phyloP scores from a whole-genome alignment of 176 grass and related monocot genomes.

The Oryza punctata region DNA sequence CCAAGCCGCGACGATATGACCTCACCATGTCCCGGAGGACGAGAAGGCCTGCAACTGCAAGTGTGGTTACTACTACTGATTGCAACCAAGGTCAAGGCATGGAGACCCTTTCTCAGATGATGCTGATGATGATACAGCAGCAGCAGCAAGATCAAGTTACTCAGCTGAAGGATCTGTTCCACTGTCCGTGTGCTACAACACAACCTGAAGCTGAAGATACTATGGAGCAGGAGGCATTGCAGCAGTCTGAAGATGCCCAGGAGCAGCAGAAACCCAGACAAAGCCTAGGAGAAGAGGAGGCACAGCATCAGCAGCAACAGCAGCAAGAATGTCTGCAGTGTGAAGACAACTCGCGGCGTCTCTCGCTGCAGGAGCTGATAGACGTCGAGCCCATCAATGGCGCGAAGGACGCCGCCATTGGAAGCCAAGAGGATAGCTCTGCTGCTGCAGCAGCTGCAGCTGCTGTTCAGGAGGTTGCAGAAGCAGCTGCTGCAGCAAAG shows the following conservation, averaged over 20 bases:
- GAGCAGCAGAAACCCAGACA: neutral
- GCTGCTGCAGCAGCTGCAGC: no score
- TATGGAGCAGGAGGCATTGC: neutral
- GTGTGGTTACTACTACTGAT: neutral
- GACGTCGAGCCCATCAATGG: constrained; percentile 2
- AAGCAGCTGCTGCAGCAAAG: neutral
- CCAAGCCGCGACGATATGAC: constrained; percentile 24
- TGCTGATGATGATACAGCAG: no score
- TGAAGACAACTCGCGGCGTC: neutral
- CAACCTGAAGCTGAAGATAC: neutral
- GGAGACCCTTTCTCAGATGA: neutral
- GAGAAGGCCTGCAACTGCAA: neutral
- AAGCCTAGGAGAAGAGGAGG: neutral
- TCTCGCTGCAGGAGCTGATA: constrained; percentile 46
- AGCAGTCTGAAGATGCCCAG: neutral
- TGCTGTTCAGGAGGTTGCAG: neutral
- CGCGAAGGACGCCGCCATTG: neutral
- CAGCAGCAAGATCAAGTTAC: neutral
- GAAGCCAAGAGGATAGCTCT: neutral
- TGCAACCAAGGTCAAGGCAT: neutral
- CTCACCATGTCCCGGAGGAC: constrained; percentile 45
- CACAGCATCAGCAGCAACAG: neutral
- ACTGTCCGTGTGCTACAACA: neutral
- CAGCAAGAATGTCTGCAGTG: neutral
- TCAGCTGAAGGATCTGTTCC: neutral